Evolutionary conservation across 768 basidiomycete genomes (phyloP), one percentile per base, ranked within the genome.

Genomic region (Lyophyllum decastes): DNA sequence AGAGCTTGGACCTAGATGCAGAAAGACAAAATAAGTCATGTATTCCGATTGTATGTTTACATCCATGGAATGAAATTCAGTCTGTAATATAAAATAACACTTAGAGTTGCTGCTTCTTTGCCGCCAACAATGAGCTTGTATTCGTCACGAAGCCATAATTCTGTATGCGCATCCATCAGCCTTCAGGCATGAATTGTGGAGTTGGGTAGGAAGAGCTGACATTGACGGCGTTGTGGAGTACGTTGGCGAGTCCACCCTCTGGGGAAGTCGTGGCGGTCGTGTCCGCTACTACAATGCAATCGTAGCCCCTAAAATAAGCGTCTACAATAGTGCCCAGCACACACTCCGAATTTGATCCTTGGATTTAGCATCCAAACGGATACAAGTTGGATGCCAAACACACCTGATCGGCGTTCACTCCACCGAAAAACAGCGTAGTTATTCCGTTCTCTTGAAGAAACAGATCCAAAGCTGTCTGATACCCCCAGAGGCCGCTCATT

Each of bases 391-490:
- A 49, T 11, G n/a, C 5, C 19, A 24, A 17, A 24, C 58, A 54
- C 55, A 85, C 87, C 79, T 87, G 85, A 63, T 87, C 86, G 6
- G 87, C 75, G 64, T 88, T 88, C 17, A 88, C 87, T 27, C 86
- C 87, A 27, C 82, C 80, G 54, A 89, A 82, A 59, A 88, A 71
- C 30, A 88, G 70, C 1, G 84, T 86, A 10, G 75, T 83, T 56
- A 88, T 80, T 38, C 87, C 85, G 45, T 84, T 80, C 64, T 87
- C 84, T 56, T 82, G 74, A 41, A 88, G 77, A 66, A 83, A 87
- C 35, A 87, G 68, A 64, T 87, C 86, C 52, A 89, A 70, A 12
- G 81, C 76, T n/a, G 79, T 78, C 63, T 87, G 85, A 49, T 80
- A 80, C 12, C 85, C 85, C 86, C 85, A 88, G 21, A 88, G 61